phyloP scores from a whole-genome alignment of 495 filamentous ascomycete species.

The Hypoxylon cercidicola region DNA sequence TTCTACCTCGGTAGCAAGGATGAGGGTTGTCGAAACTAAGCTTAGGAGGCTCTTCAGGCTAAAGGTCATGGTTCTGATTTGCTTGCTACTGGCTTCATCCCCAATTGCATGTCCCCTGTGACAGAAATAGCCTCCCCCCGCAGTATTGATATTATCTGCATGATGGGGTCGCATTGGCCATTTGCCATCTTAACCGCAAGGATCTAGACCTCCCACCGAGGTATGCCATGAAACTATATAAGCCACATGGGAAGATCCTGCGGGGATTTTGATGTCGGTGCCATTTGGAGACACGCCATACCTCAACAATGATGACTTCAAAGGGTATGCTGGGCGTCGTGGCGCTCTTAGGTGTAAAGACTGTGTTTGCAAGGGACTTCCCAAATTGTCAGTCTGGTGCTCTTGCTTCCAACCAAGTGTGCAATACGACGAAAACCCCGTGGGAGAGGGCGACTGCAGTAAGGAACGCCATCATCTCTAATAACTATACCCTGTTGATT shows the following conservation, averaged over 20 bases:
- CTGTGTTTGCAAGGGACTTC: slow-evolving; percentile 29
- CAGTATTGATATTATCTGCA: slow-evolving; percentile 24
- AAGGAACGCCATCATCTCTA: slow-evolving; percentile 27
- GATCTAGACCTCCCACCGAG: slow-evolving; percentile 20
- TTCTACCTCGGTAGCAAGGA: slow-evolving; percentile 4
- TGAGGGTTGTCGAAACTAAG: not conserved
- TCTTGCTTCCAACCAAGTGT: slow-evolving; percentile 55
- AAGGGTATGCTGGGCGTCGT: slow-evolving; percentile 2
- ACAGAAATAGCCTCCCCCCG: slow-evolving; percentile 31
- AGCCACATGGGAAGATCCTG: slow-evolving; percentile 11
- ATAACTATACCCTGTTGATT: not conserved
- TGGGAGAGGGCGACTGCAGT: slow-evolving; percentile 54
- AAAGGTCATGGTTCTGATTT: not conserved
- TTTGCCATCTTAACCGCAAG: slow-evolving; percentile 36
- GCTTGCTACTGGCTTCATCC: not conserved
- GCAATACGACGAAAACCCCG: slow-evolving; percentile 51
- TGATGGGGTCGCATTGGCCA: slow-evolving; percentile 22
- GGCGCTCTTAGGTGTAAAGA: slow-evolving; percentile 15
- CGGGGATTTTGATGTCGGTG: not conserved
- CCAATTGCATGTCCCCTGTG: not conserved
- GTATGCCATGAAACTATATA: slow-evolving; percentile 15
- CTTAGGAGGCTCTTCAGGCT: slow-evolving; percentile 26
- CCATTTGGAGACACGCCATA: not conserved
- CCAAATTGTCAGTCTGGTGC: slow-evolving; percentile 37
- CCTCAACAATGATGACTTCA: slow-evolving; percentile 13